Evolutionary conservation across 371 early-diverging fungal species (phyloP).

Genomic region (Apophysomyces trapeziformis): DNA sequence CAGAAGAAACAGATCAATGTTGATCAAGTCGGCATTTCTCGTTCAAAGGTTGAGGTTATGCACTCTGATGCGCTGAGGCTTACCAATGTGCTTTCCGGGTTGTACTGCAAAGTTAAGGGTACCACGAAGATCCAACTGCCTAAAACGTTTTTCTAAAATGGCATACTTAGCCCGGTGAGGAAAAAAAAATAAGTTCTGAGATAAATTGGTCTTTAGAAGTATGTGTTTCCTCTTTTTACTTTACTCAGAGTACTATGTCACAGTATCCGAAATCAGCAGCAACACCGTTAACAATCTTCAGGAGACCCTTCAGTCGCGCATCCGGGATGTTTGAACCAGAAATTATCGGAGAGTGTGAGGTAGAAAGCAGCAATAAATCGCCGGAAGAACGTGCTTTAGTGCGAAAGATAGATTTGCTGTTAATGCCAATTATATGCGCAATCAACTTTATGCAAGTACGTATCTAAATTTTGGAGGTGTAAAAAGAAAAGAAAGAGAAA

Average conservation of each 20-base stretch:
- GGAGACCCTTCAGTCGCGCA: not conserved
- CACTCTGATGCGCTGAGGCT: too few relatives aligned
- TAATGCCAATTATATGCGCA: slow-evolving; percentile 42
- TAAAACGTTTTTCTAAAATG: not conserved
- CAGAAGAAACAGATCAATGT: too few relatives aligned
- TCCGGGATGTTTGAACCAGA: not conserved
- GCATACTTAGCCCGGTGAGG: not conserved
- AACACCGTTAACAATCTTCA: not conserved
- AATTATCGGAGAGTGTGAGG: slow-evolving; percentile 11
- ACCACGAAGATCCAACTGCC: too few relatives aligned
- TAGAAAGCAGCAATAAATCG: slow-evolving; percentile 23
- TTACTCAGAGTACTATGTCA: not conserved
- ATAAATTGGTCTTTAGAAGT: not conserved
- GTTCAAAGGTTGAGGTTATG: too few relatives aligned
- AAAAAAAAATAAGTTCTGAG: not conserved
- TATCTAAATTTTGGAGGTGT: too few relatives aligned
- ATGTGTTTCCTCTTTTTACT: not conserved
- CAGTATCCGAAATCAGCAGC: not conserved
- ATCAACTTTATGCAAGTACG: slow-evolving; percentile 45
- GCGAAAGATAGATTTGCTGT: slow-evolving; percentile 37
- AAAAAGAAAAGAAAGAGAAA: too few relatives aligned
- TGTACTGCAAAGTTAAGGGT: too few relatives aligned
- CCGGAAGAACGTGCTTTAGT: slow-evolving; percentile 40
- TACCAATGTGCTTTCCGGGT: too few relatives aligned
- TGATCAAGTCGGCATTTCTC: too few relatives aligned